Evolutionary conservation across 148 eudicot species (phyloP), one percentile per base, ranked within the genome.

Genomic region (Chenopodium quinoa): DNA sequence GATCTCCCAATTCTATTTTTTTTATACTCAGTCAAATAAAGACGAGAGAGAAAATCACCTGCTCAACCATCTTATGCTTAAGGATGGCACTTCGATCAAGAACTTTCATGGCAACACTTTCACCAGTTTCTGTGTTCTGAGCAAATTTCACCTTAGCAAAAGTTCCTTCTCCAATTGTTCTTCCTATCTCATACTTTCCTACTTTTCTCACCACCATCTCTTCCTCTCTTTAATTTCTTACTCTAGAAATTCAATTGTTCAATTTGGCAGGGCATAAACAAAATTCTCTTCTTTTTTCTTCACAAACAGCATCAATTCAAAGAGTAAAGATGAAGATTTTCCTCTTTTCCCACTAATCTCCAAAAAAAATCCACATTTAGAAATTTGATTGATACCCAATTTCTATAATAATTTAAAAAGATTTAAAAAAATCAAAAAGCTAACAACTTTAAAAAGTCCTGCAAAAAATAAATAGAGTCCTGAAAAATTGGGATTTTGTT

Each of bases 111-210:
- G 99, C 99, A 31, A 96, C 99, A 87, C 99, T 96, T 72, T 93
- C 99, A 27, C 99, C 99, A 79, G 98, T 96, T 83, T 96, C 99
- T 5, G 95, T 96, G 46, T 96, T 96, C 86, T 96, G 99, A 2
- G 98, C 99, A 81, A 96, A 96, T 80, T 96, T 96, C 78, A 96
- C 99, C 83, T 96, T 96, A 0, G 99, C 99, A 81, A 90, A 96
- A 52, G 97, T 93, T 9, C 99, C 99, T 89, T 96, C 98, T 3
- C 99, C 99, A 52, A 96, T 91, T 67, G 99, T 96, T 85, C 99
- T 82, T 73, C 99, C 99, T 12, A 96, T 92, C 81, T 96, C 99
- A 73, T 92, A 96, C 93, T 93, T 96, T 7, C 99, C 99, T 37
- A 96, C 98, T 73, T 92, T 96, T 84, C 99, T 81, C 76, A 93